Base-by-base conservation (phyloP, 164 flowering plant species). In the Nymphaea colorata region DNA sequence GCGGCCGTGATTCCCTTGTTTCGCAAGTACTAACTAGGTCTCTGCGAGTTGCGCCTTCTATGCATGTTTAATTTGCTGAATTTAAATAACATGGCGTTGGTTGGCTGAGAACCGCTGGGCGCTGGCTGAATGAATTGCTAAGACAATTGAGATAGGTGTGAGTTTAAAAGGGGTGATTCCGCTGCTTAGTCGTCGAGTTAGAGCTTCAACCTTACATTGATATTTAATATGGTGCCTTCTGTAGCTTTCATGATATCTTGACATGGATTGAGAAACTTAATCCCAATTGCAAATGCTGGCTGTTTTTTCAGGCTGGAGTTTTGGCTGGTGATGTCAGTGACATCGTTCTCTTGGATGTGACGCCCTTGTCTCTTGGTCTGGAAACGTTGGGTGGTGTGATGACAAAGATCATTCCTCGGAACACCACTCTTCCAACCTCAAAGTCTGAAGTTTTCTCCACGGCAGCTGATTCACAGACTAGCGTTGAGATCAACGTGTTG, bases 371-470 rank as follows among this genome's bases (percentile, higher is more conserved):
- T 43, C 62, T 87, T 59, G 92, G 92, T 70, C 72, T 87, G 72
- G 92, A 87, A 69, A 87, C 92, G 4, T 75, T 87, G 70, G 92
- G 92, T 67, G 92, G 92, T 66, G 90, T 87, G 0, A 85, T 87
- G 90, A 86, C 87, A 3, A 83, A 83, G 70, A 82, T 83, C 66
- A 83, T 83, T 47, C 87, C 87, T 7, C 81, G 93, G 67, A 85
- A 87, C 74, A 88, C 93, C 0, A 88, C 90, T 14, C 66, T 88
- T 42, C 93, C 93, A 0, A 86, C 93, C 15, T 88, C 93, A 64
- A 88, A 88, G 68, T 88, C 90, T 15, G 93, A 88, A 74, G 93
- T 87, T 3, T 88, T 88, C 76, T 88, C 93, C 5, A 88, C 93
- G 3, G 90, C 90, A 8, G 93, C 90, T 17, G 93, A 88, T 78